Percentiles rank a stretch among this genome's conserved stretches.
phyloP scores from a whole-genome alignment of 2,329 filamentous ascomycete genomes.

The Aureobasidium sp. region DNA sequence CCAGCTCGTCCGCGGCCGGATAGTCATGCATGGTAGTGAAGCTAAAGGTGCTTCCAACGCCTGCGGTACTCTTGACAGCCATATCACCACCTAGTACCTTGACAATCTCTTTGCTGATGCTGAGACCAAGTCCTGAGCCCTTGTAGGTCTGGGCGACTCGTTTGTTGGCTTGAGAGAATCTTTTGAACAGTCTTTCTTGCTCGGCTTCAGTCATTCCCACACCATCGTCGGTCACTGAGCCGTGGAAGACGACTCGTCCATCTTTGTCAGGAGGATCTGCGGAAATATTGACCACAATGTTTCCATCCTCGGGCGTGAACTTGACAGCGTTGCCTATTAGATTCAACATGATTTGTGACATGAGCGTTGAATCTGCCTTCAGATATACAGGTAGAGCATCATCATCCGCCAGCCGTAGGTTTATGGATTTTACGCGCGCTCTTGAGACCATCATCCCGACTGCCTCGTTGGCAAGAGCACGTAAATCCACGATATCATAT shows the following conservation, averaged over 20 bases:
- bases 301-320: slow-evolving; percentile 11
- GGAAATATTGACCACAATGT: slow-evolving; percentile 2
- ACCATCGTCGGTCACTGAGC: slow-evolving; percentile 10
- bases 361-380: slow-evolving; percentile 10
- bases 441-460: slow-evolving; percentile 11
- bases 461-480: slow-evolving; percentile 1
- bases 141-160: slow-evolving; percentile 12
- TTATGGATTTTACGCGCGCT: slow-evolving; percentile 10
- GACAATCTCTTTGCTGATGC: slow-evolving; percentile 12
- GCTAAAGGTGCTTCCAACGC: slow-evolving; percentile 11
- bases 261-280: neutral
- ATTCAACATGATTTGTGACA: slow-evolving; percentile 12
- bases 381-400: slow-evolving; percentile 6
- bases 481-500: slow-evolving; percentile 8
- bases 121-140: slow-evolving; percentile 11
- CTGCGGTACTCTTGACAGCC: slow-evolving; percentile 11
- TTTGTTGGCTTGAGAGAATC: slow-evolving; percentile 13
- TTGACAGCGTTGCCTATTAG: slow-evolving; percentile 12
- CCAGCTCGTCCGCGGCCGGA: slow-evolving; percentile 3
- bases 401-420: neutral
- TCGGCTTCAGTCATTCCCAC: slow-evolving; percentile 12
- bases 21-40: slow-evolving; percentile 8
- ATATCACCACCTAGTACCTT: slow-evolving; percentile 9
- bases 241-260: neutral
- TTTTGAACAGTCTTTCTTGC: slow-evolving; percentile 9